Base-by-base conservation (phyloP, 768 basidiomycete genomes). In the Cystofilobasidium capitatum region DNA sequence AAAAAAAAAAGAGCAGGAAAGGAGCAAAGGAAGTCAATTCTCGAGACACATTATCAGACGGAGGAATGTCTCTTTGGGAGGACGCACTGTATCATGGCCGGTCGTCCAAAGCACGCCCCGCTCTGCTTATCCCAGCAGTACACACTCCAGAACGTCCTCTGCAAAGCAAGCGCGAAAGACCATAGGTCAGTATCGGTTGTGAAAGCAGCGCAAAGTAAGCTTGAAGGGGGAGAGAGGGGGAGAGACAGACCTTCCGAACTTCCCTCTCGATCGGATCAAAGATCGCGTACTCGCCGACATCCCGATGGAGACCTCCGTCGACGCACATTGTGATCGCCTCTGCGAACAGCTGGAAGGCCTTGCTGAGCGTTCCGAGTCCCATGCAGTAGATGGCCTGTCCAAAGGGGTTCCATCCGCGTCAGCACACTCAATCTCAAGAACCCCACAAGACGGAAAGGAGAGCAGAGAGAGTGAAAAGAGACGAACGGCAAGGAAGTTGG, bases 91-190 rank as follows among this genome's bases (percentile, higher is more conserved):
- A 96, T 82, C 81, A 92, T 83, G 3, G 91, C 85, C 37, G 91
- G 91, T 31, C 91, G 81, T 31, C 92, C 91, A 75, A 94, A 93
- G 39, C 87, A 66, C 88, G 68, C 87, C 14, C 85, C 81, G 9
- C 91, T 84, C 73, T 93, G 91, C 78, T 96, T 94, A 78, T 96
- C 92, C 92, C 92, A 94, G 59, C 89, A 82, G 78, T 94, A 96
- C 33, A 93, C 89, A 68, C 89, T 89, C 91, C 91, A 96, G 77
- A 96, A 96, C 0, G 92, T 94, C 72, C 91, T 85, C 77, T 77
- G 35, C 20, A 37, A 31, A 16, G 5, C 26, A 42, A 22, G 22
- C 10, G 24, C n/a, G 40, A 24, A 24, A 40, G 29, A 31, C 1
- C 37, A 22, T 17, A 12, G 37, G 22, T 29, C 6, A 22, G 7